These are phyloP conservation scores for Eutypa lata DNA, from an alignment of 2,329 filamentous ascomycete genomes.

Conservation along the genomic window DNA sequence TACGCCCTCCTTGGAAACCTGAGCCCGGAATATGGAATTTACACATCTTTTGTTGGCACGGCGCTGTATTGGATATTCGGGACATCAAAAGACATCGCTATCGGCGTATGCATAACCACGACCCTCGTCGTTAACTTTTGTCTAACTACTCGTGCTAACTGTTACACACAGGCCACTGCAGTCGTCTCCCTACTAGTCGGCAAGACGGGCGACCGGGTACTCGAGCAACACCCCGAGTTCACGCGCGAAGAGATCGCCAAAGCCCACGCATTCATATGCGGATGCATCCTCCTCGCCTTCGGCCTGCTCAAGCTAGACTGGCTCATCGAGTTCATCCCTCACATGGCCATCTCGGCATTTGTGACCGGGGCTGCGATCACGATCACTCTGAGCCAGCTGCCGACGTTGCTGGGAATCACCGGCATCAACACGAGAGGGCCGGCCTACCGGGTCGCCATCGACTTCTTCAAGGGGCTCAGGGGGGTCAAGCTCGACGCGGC, in stretches of 20 bases:
- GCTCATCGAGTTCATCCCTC: slow-evolving; percentile 50
- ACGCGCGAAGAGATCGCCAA: slow-evolving; percentile 39
- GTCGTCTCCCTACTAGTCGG: slow-evolving; percentile 50
- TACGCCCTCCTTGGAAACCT: slow-evolving; percentile 72
- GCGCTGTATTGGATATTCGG: slow-evolving; percentile 81
- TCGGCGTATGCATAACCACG: slow-evolving; percentile 47
- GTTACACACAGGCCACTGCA: slow-evolving; percentile 34
- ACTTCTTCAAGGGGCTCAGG: slow-evolving; percentile 37
- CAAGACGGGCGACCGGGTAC: slow-evolving; percentile 39
- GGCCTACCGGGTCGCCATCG: slow-evolving; percentile 43
- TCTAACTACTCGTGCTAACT: slow-evolving; percentile 4
- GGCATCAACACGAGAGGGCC: slow-evolving; percentile 42
- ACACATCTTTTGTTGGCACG: slow-evolving; percentile 80
- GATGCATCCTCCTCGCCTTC: slow-evolving; percentile 40
- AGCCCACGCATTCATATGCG: slow-evolving; percentile 42
- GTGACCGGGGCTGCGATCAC: slow-evolving; percentile 50
- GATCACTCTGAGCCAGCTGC: slow-evolving; percentile 47
- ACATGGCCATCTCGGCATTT: slow-evolving; percentile 48
- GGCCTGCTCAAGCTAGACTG: slow-evolving; percentile 47
- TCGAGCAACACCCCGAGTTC: slow-evolving; percentile 29
- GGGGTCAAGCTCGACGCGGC: slow-evolving; percentile 62
- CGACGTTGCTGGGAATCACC: slow-evolving; percentile 39
- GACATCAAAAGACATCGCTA: slow-evolving; percentile 82
- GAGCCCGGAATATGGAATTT: slow-evolving; percentile 67
- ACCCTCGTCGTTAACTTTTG: too few species aligned